Conservation (phyloP, 306 rosid species). For the Lablab purpureus region DNA sequence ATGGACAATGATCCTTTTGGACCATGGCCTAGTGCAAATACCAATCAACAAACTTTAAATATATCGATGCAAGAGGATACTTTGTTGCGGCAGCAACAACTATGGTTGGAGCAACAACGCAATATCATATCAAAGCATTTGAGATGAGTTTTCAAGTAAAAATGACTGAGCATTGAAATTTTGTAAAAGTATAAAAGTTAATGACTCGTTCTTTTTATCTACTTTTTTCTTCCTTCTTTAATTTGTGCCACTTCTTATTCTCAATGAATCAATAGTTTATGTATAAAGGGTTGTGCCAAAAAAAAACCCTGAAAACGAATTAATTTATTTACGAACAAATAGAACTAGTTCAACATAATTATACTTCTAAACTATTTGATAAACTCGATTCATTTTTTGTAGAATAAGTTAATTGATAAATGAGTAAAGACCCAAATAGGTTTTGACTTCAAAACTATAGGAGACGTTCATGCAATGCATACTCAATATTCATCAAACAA, state of each 20-base stretch:
- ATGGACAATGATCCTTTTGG: slow-evolving; percentile 69
- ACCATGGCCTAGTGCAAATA: slow-evolving; percentile 36
- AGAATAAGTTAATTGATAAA: too few species aligned
- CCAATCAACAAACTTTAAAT: slow-evolving; percentile 23
- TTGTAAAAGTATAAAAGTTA: neutral
- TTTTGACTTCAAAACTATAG: too few species aligned
- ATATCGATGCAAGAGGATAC: slow-evolving; percentile 50
- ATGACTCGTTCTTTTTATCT: neutral
- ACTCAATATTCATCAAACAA: too few species aligned
- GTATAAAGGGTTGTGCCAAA: neutral
- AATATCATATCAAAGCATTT: slow-evolving; percentile 74
- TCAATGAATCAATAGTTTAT: too few species aligned
- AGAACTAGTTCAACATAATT: neutral
- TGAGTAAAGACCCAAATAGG: neutral
- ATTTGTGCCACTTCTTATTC: neutral
- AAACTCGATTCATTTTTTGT: neutral
- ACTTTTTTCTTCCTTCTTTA: neutral
- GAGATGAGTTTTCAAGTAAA: slow-evolving; percentile 41
- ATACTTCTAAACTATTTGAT: too few species aligned
- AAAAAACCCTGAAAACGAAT: neutral
- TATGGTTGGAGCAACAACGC: slow-evolving; percentile 81
- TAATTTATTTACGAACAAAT: too few species aligned
- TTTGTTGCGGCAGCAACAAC: slow-evolving; percentile 56
- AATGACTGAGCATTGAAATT: neutral
- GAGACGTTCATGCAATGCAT: too few species aligned